Percentiles rank a stretch among this genome's conserved stretches.
phyloP scores from a whole-genome alignment of 129 eudicot genomes.

The Smallanthus sonchifolius region DNA sequence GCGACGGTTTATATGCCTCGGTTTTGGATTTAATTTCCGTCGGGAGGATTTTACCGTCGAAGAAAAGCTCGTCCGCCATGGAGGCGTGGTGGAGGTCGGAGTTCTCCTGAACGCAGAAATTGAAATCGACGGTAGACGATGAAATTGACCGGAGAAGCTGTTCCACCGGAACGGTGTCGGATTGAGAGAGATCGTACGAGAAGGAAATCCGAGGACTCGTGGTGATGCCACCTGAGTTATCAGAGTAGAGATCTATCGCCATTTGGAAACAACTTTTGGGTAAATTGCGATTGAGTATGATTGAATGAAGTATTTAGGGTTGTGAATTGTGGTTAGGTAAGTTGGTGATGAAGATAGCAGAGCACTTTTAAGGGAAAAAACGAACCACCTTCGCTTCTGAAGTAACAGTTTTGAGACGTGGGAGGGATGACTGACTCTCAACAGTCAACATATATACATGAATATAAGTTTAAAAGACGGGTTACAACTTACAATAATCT shows the following conservation, averaged over 20 bases:
- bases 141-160: slow-evolving; percentile 55
- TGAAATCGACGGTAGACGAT: slow-evolving; percentile 56
- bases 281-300: neutral
- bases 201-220: slow-evolving; percentile 82
- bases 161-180: slow-evolving; percentile 59
- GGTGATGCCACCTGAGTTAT: slow-evolving; percentile 32
- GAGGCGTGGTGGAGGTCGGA: slow-evolving; percentile 46
- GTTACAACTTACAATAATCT: no score
- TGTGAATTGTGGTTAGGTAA: neutral
- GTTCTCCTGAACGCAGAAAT: slow-evolving; percentile 55
- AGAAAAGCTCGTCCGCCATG: slow-evolving; percentile 83
- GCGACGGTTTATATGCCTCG: neutral
- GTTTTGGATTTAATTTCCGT: slow-evolving; percentile 34
- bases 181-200: slow-evolving; percentile 68
- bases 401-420: slow-evolving; percentile 29
- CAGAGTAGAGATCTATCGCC: slow-evolving; percentile 66
- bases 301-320: slow-evolving; percentile 1
- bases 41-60: slow-evolving; percentile 73
- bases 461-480: no score
- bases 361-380: slow-evolving; percentile 9
- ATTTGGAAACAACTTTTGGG: slow-evolving; percentile 10
- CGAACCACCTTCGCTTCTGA: slow-evolving; percentile 12
- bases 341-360: slow-evolving; percentile 20
- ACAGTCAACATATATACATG: neutral
- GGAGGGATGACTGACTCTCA: slow-evolving; percentile 29